Conservation (phyloP, 2,329 filamentous ascomycete genomes). For the Scytalidium sp. region DNA sequence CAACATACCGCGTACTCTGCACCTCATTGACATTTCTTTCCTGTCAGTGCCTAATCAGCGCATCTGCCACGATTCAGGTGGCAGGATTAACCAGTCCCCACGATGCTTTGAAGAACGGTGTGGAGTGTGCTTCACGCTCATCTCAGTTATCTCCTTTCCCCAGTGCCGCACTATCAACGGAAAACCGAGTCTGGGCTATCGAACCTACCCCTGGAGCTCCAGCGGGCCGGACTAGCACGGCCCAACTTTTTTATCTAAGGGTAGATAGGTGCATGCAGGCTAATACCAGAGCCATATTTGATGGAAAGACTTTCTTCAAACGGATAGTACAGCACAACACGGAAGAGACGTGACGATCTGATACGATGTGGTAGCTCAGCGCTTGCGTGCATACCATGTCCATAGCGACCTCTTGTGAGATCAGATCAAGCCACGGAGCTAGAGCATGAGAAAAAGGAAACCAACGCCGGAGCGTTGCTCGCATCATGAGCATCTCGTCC, state of each 20-base stretch:
- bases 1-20: constrained; percentile 23
- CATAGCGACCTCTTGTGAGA: constrained; percentile 14
- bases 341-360: constrained; percentile 4
- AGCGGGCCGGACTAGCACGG: background rate
- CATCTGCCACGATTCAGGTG: constrained; percentile 9
- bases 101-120: constrained; percentile 11
- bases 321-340: constrained; percentile 26
- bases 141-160: background rate
- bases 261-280: constrained; percentile 10
- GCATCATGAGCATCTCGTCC: background rate
- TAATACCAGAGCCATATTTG: constrained; percentile 14
- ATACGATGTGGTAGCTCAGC: constrained; percentile 11
- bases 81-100: constrained; percentile 15
- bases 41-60: constrained; percentile 6
- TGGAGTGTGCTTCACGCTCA: constrained; percentile 21
- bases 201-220: background rate
- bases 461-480: background rate
- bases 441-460: constrained; percentile 5
- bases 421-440: constrained; percentile 13
- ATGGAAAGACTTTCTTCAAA: constrained; percentile 43
- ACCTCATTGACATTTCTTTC: constrained; percentile 24
- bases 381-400: constrained; percentile 13
- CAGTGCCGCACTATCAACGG: background rate
- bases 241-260: background rate
- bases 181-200: background rate